These are phyloP conservation scores for Jackrogersella multiformis DNA, from an alignment of 495 filamentous ascomycete genomes.

Conservation along the genomic window DNA sequence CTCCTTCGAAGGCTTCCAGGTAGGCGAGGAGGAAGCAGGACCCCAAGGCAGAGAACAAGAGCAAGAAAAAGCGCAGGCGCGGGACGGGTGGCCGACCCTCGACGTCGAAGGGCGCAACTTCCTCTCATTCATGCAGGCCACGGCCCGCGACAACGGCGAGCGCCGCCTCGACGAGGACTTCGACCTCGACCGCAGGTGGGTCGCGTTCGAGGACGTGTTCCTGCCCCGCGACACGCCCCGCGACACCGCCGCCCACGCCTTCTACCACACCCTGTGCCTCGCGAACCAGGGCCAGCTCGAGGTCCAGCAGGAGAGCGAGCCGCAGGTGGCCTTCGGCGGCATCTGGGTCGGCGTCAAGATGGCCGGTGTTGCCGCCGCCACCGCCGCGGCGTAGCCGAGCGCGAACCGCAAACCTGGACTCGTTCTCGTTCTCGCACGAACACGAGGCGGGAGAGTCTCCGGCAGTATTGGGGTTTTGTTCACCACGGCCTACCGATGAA, in stretches of 20 bases:
- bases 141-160: constrained; percentile 49
- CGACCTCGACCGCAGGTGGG: constrained; percentile 48
- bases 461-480: no score
- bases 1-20: constrained; percentile 24
- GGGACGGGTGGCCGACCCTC: constrained; percentile 36
- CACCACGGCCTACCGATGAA: no score
- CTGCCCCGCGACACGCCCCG: constrained; percentile 62
- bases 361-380: not conserved
- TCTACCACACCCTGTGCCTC: constrained; percentile 76
- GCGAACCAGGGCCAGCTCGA: constrained; percentile 69
- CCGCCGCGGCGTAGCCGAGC: not conserved
- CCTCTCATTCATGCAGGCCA: constrained; percentile 64
- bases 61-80: constrained; percentile 13
- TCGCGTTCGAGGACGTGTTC: constrained; percentile 70
- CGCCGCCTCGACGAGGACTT: constrained; percentile 49
- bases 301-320: constrained; percentile 61
- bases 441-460: no score
- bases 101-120: constrained; percentile 55
- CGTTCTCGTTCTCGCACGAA: no score
- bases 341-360: constrained; percentile 48
- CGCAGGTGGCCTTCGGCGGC: constrained; percentile 46
- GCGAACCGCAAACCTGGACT: no score
- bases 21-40: not conserved
- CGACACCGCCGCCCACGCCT: constrained; percentile 73
- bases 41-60: not conserved